phyloP scores from a whole-genome alignment of 1,284 basidiomycete species.

The Coriolopsis trogii region DNA sequence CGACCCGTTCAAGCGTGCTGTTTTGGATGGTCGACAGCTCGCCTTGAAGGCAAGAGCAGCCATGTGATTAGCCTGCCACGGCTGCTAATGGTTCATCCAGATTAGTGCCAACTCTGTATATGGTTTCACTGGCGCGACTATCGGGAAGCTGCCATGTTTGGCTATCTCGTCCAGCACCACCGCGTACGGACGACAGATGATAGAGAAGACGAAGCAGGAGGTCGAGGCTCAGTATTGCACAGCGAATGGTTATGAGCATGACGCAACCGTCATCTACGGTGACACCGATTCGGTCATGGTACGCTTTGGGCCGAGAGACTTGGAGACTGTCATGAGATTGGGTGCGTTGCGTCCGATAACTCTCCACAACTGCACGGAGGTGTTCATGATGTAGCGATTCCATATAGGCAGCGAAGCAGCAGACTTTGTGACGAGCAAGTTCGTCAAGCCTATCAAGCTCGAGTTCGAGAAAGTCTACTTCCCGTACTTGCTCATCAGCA shows the following conservation, averaged over 20 bases:
- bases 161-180: slow-evolving; percentile 93
- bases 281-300: slow-evolving; percentile 99
- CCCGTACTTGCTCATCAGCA: slow-evolving; percentile 94
- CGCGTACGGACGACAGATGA: slow-evolving; percentile 96
- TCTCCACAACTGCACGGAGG: too few relatives aligned
- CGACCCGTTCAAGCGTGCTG: slow-evolving; percentile 94
- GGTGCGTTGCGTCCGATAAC: slow-evolving; percentile 49
- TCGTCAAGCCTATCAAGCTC: slow-evolving; percentile 93
- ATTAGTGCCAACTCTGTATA: slow-evolving; percentile 98
- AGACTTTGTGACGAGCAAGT: slow-evolving; percentile 88
- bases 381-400: slow-evolving; percentile 2
- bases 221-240: slow-evolving; percentile 88
- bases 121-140: slow-evolving; percentile 94
- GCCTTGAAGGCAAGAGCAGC: slow-evolving; percentile 76
- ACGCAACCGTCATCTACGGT: slow-evolving; percentile 94
- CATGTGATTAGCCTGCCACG: neutral
- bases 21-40: slow-evolving; percentile 92
- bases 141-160: slow-evolving; percentile 93
- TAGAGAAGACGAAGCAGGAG: slow-evolving; percentile 91
- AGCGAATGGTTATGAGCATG: slow-evolving; percentile 82
- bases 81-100: slow-evolving; percentile 41
- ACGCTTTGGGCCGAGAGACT: slow-evolving; percentile 87
- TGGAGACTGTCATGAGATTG: slow-evolving; percentile 84
- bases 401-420: slow-evolving; percentile 88
- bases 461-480: slow-evolving; percentile 99